Base-by-base conservation (phyloP, 2,329 filamentous ascomycete genomes). In the Thelonectria blattea region DNA sequence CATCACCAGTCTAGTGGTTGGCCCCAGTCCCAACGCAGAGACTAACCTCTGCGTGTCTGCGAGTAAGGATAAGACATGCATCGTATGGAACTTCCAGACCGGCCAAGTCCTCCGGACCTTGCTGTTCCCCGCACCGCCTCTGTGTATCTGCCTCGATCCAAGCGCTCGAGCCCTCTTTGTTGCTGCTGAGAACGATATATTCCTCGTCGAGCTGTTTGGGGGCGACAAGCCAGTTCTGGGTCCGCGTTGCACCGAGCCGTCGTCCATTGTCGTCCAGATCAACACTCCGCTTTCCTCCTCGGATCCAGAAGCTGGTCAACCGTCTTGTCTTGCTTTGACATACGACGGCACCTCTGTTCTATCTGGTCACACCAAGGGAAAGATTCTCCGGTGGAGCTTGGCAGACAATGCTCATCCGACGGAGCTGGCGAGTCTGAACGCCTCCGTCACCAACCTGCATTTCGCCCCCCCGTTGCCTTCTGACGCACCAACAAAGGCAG, bases 1-100 rank as follows among this genome's bases (percentile, higher is more conserved):
- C 73, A 88, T 93, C 75, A 94, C 86, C 62, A 86, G 83, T 52
- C 73, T 91, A 17, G 77, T 76, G 5, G 77, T 84, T 45, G 89
- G 91, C 17, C 87, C 91, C 71, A 89, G 90, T 72, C 80, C 83
- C 61, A 89, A 87, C 73, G 73, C 79, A 15, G 86, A 88, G 69
- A 90, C 90, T 60, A 94, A 91, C 74, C 88, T 98, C 62, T 93
- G 91, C 60, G 84, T 97, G 18, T 96, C 94, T 3, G 87, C 89
- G 7, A 92, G 92, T 65, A 88, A 86, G 68, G 95, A 98, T 78
- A 93, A 91, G 76, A 95, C 92, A 8, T 92, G 92, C 68, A 89
- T 97, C 70, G 83, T 96, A 61, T 99, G 95, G 95, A 93, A 98
- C 77, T 96, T 96, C 73, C 87, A 88, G 63, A 91, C 87, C 1